A percentile compares a stretch with the other conserved stretches of the same genome.
These are phyloP conservation scores for Penicillium capsulatum DNA, from an alignment of 2,329 filamentous ascomycete species.

Conservation along the genomic window DNA sequence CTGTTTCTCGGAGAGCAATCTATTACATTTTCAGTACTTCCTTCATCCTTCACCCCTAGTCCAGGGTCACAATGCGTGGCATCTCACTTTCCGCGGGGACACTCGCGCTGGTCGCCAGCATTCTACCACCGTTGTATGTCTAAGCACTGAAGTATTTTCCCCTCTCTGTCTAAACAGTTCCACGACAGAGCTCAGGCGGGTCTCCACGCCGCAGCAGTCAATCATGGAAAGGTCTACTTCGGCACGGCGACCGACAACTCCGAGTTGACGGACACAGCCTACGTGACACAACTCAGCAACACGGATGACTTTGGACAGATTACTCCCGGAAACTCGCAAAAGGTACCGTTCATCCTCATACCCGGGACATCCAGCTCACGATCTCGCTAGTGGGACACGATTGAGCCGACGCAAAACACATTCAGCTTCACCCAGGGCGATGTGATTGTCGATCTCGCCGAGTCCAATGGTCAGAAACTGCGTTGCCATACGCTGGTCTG, in stretches of 20 bases:
- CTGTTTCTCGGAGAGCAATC: too few species aligned
- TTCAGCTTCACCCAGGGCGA: conserved; percentile 60
- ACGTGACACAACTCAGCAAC: conserved; percentile 56
- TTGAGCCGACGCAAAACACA: conserved; percentile 52
- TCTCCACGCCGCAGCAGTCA: conserved; percentile 43
- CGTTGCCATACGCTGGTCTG: conserved; percentile 61
- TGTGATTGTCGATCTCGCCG: conserved; percentile 39
- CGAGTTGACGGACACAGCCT: conserved; percentile 52
- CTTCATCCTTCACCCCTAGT: too few species aligned
- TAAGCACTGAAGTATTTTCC: too few species aligned
- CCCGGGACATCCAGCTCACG: too few species aligned
- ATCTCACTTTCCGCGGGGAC: conserved; percentile 16
- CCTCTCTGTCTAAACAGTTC: background rate
- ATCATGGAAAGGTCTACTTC: conserved; percentile 54
- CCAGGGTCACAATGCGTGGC: too few species aligned
- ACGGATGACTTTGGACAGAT: conserved; percentile 61
- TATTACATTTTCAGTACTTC: too few species aligned
- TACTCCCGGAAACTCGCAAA: conserved; percentile 61
- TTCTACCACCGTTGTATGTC: conserved; percentile 24
- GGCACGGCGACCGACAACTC: conserved; percentile 57
- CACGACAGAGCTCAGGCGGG: conserved; percentile 21
- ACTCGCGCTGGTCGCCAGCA: conserved; percentile 19
- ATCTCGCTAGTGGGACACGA: conserved; percentile 56
- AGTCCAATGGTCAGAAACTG: conserved; percentile 45
- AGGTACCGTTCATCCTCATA: conserved; percentile 26